These are phyloP conservation scores for Podospora didyma DNA, from an alignment of 495 filamentous ascomycete species.

Conservation along the genomic window DNA sequence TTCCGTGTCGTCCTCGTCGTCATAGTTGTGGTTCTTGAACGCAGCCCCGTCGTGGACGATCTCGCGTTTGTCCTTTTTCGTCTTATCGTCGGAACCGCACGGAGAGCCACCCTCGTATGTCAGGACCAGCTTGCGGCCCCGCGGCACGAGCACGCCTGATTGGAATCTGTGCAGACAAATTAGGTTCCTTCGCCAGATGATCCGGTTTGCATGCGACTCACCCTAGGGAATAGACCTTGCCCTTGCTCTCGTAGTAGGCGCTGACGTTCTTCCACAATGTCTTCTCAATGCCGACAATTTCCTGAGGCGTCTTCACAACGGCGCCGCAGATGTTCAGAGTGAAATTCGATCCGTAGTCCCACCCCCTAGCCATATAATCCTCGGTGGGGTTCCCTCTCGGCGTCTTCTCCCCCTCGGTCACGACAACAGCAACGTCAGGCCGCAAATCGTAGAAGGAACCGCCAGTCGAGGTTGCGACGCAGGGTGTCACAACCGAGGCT, in stretches of 20 bases:
- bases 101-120: conserved; percentile 90
- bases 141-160: conserved; percentile 65
- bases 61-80: conserved; percentile 13
- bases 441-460: conserved; percentile 90
- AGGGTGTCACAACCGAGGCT: conserved; percentile 51
- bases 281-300: conserved; percentile 66
- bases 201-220: conserved; percentile 36
- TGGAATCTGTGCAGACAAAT: conserved; percentile 49
- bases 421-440: conserved; percentile 56
- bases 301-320: conserved; percentile 69
- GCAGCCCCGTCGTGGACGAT: conserved; percentile 31
- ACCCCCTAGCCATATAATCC: conserved; percentile 80
- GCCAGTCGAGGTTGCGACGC: conserved; percentile 71
- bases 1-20: conserved; percentile 19
- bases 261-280: conserved; percentile 74
- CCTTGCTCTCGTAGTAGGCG: conserved; percentile 76
- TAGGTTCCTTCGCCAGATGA: neutral
- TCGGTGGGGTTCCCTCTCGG: conserved; percentile 51
- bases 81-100: conserved; percentile 48
- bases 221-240: conserved; percentile 81
- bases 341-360: conserved; percentile 86
- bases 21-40: conserved; percentile 35
- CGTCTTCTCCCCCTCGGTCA: conserved; percentile 51
- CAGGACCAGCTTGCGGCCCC: conserved; percentile 85
- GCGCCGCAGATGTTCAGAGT: conserved; percentile 91